Conservation (phyloP, 345 rosid genomes). For the Trapa incisa region DNA sequence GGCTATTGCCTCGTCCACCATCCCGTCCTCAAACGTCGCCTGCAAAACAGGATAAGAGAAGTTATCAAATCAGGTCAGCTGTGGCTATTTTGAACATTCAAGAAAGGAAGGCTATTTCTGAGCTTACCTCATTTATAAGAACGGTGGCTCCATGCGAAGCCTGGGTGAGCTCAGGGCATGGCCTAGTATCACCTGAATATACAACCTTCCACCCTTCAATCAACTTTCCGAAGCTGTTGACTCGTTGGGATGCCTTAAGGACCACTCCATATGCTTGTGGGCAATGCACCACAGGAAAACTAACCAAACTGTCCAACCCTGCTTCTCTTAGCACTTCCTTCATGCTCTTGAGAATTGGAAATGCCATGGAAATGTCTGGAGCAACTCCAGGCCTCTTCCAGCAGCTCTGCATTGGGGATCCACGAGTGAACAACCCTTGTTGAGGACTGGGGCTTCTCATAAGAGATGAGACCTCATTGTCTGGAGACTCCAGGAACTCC, state of each 20-base stretch:
- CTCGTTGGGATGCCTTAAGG: slow-evolving; percentile 58
- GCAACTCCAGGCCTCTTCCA: slow-evolving; percentile 45
- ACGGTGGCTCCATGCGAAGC: slow-evolving; percentile 72
- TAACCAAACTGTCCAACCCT: slow-evolving; percentile 55
- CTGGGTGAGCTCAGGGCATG: slow-evolving; percentile 58
- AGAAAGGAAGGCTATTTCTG: neutral
- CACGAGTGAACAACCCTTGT: slow-evolving; percentile 44
- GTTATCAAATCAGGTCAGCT: neutral
- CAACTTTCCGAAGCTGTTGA: slow-evolving; percentile 43
- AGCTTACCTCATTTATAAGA: slow-evolving; percentile 81
- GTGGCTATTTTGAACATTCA: neutral
- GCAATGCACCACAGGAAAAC: slow-evolving; percentile 92
- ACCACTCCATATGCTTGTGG: slow-evolving; percentile 77
- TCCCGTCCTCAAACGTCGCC: slow-evolving; percentile 90
- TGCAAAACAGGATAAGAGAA: slow-evolving; percentile 12
- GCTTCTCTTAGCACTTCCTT: slow-evolving; percentile 46
- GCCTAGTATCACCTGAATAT: slow-evolving; percentile 94
- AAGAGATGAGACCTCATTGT: slow-evolving; percentile 1
- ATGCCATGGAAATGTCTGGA: slow-evolving; percentile 25
- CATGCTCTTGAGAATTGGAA: slow-evolving; percentile 37
- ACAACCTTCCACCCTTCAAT: slow-evolving; percentile 94
- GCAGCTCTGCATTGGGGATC: slow-evolving; percentile 63
- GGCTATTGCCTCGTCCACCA: slow-evolving; percentile 81
- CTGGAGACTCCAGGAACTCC: slow-evolving; percentile 1
- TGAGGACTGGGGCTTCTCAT: slow-evolving; percentile 17